Base-by-base conservation (phyloP, 805 yeast species). In the Diddensiella transvaalensis region DNA sequence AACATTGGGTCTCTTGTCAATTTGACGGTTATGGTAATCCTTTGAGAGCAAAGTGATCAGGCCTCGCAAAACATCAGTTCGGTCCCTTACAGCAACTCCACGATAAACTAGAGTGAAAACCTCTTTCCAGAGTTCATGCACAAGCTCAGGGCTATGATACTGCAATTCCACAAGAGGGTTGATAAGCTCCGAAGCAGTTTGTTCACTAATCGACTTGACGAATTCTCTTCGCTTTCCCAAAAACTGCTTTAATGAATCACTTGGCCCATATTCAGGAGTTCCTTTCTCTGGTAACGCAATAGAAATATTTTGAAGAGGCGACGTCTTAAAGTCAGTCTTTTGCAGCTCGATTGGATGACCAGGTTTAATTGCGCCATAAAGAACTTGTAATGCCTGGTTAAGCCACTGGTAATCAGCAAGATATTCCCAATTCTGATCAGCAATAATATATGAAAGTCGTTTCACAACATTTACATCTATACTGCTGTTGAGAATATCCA, bases 341-440 rank as follows among this genome's bases (percentile, higher is more conserved):
- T 68, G 64, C 40, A 87, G 63, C 21, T 64, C 66, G 17, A 88
- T 57, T 1, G 60, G 64, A 47, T 75, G 70, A 0, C 75, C 74
- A 35, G 65, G 65, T 49, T 83, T 83, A 55, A 87, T 81, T 0
- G 96, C 75, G 0, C 93, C 96, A 60, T 84, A 87, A 4, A 93
- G 67, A 23, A 95, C 67, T 61, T 90, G 96, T 17, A 87, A 72
- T 0, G 96, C 98, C 64, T 91, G 98, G 63, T 88, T 88, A 52
- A 91, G 68, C 99, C 99, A 93, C 37, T 89, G 86, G 59, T 85
- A 86, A 56, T 93, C 99, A 0, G 95, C 90, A 33, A 93, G 70
- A 55, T 79, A 85, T 62, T 93, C 99, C 99, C 99, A 93, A 60
- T 88, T 91, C 64, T 93, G 99, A 59, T 93, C 98, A 33, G 91